phyloP scores from a whole-genome alignment of 352 stramenopile species.

The Globisporangium cederbergense region DNA sequence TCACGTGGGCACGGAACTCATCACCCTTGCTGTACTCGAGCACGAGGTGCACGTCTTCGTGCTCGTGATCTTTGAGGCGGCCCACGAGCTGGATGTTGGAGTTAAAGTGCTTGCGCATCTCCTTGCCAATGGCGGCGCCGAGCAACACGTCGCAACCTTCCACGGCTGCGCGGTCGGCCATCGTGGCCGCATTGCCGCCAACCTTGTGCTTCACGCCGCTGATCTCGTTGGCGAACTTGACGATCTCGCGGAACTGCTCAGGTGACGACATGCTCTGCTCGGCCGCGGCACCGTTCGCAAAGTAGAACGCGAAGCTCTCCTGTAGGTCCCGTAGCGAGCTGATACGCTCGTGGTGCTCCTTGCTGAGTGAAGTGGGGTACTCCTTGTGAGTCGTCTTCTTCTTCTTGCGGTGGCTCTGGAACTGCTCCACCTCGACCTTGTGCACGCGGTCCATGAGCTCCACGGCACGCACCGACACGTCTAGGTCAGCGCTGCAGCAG shows the following conservation, averaged over 20 bases:
- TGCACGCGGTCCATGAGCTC: slow-evolving; percentile 68
- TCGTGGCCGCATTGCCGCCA: slow-evolving; percentile 75
- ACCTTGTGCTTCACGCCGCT: slow-evolving; percentile 60
- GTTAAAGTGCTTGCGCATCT: slow-evolving; percentile 71
- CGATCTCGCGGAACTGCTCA: slow-evolving; percentile 71
- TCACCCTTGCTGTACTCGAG: slow-evolving; percentile 75
- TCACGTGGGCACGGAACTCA: slow-evolving; percentile 50
- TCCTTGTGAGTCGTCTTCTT: slow-evolving; percentile 26
- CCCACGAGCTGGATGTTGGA: slow-evolving; percentile 64
- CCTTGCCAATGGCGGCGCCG: slow-evolving; percentile 68
- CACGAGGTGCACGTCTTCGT: slow-evolving; percentile 80
- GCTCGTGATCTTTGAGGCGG: slow-evolving; percentile 45
- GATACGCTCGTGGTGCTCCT: slow-evolving; percentile 75
- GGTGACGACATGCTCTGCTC: slow-evolving; percentile 82
- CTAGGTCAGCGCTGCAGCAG: slow-evolving; percentile 79
- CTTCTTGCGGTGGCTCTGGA: slow-evolving; percentile 36
- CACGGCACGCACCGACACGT: slow-evolving; percentile 73
- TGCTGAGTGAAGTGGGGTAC: slow-evolving; percentile 22
- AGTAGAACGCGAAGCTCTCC: slow-evolving; percentile 85
- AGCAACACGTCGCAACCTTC: slow-evolving; percentile 73
- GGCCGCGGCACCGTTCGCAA: slow-evolving; percentile 67
- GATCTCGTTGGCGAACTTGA: slow-evolving; percentile 60
- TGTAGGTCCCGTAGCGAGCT: slow-evolving; percentile 53
- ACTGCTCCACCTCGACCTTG: slow-evolving; percentile 38
- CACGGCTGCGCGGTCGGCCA: slow-evolving; percentile 65